Conservation (phyloP, 2,329 filamentous ascomycete genomes). For the Pestalotiopsis sp. region DNA sequence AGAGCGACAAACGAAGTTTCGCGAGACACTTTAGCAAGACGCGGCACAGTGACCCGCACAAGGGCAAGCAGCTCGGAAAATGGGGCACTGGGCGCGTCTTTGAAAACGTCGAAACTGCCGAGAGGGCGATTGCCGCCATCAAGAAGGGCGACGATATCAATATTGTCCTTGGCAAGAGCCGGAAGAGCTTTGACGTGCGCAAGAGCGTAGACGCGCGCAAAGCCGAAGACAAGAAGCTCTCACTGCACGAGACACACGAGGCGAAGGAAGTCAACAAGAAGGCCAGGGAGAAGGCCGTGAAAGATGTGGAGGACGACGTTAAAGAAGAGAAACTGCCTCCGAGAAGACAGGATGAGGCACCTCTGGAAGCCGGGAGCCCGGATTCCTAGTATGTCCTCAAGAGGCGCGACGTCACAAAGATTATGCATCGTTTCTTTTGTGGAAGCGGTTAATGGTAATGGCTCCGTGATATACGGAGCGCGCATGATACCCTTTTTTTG, state of each 20-base stretch:
- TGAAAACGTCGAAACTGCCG: slow-evolving; percentile 51
- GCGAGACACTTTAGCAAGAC: slow-evolving; percentile 14
- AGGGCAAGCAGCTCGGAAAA: slow-evolving; percentile 37
- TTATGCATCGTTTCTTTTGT: not conserved
- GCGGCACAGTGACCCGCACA: slow-evolving; percentile 34
- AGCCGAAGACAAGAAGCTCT: not conserved
- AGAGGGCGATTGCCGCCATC: slow-evolving; percentile 48
- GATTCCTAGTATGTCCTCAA: not conserved
- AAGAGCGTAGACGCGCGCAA: slow-evolving; percentile 12
- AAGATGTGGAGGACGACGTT: slow-evolving; percentile 9
- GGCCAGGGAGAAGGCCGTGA: slow-evolving; percentile 2
- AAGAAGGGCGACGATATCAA: slow-evolving; percentile 45
- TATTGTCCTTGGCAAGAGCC: slow-evolving; percentile 24
- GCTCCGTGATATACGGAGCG: not conserved
- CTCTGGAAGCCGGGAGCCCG: not conserved
- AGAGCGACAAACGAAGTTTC: slow-evolving; percentile 26
- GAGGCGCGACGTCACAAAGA: not conserved
- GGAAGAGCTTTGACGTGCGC: slow-evolving; percentile 13
- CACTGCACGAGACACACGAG: not conserved
- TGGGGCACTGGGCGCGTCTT: slow-evolving; percentile 48
- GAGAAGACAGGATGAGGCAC: not conserved
- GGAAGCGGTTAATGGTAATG: not conserved
- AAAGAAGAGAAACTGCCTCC: not conserved
- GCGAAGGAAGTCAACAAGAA: slow-evolving; percentile 2
- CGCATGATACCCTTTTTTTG: not conserved